Evolutionary conservation across 345 rosid genomes (phyloP).

Genomic region (Boechera stricta): DNA sequence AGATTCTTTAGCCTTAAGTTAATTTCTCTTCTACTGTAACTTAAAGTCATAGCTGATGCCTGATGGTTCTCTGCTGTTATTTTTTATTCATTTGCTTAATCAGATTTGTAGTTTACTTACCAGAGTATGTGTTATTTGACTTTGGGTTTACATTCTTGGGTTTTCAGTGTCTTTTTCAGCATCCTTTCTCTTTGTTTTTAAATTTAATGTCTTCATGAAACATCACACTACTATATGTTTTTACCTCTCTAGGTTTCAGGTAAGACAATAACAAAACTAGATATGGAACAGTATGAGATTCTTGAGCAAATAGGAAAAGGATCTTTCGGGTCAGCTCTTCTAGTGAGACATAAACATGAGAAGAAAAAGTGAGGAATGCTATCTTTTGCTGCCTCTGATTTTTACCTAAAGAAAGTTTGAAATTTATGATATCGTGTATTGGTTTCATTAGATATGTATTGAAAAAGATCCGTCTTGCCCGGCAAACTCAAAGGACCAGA

Average conservation of each 20-base stretch:
- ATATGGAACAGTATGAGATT: slow-evolving; percentile 85
- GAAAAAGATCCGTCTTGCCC: slow-evolving; percentile 94
- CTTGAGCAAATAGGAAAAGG: slow-evolving; percentile 92
- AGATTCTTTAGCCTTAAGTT: not conserved
- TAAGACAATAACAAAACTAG: not conserved
- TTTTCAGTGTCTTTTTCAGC: not conserved
- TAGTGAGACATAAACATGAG: slow-evolving; percentile 88
- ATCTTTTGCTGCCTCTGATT: not conserved
- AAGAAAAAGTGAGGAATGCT: slow-evolving; percentile 63
- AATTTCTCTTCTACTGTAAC: slow-evolving; percentile 6
- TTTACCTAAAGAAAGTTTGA: too few relatives aligned
- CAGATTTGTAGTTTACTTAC: not conserved
- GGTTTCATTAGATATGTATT: slow-evolving; percentile 67
- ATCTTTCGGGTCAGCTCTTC: slow-evolving; percentile 91
- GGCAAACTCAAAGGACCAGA: slow-evolving; percentile 86
- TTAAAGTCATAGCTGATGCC: slow-evolving; percentile 14
- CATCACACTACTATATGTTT: not conserved
- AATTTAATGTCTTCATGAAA: slow-evolving; percentile 2
- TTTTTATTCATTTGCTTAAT: not conserved
- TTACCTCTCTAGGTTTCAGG: not conserved
- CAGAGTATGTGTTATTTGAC: not conserved
- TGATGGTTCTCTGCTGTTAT: not conserved
- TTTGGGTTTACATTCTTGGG: slow-evolving; percentile 6
- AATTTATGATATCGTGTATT: not conserved
- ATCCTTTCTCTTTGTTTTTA: not conserved